Base-by-base conservation (phyloP, 139 green algal species). In the Asterochloris sp. region DNA sequence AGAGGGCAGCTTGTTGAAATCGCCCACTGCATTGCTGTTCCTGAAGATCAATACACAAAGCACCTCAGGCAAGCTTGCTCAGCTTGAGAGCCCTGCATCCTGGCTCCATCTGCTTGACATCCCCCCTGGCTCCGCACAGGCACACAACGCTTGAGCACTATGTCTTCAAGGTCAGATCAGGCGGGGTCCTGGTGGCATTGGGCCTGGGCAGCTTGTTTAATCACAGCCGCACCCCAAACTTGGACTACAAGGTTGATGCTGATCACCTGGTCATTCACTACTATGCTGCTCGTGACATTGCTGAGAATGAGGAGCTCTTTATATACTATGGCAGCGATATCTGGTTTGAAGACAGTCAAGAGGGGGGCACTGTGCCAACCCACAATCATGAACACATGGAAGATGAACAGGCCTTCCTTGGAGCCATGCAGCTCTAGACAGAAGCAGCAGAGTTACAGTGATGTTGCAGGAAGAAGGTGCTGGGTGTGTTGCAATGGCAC, bases 251-350 rank as follows among this genome's bases (percentile, higher is more conserved):
- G 16, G 61, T 87, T 28, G 76, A 83, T 63, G 0, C 54, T 13
- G 63, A 63, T 11, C 19, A 69, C 2, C 64, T 77, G 13, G 13
- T 83, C 21, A 79, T 89, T n/a, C 68, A 21, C 0, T 87, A 79
- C 69, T 82, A 79, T 74, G 86, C 86, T 16, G 74, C 76, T 13
- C 64, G 73, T 0, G 47, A 74, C 19, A 79, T 89, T 2, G 12
- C 66, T 26, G 69, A 61, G n/a, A 76, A 76, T 9, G 83, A 86
- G 64, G 86, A 89, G 73, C 80, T 89, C 14, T 86, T 77, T 0
- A 87, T 89, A 62, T 84, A 66, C 64, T 89, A 89, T 78, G 80
- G 83, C 15, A 17, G 38, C 19, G 68, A 81, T 15, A 10, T 87
- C 11, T 87, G 84, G 84, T 87, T 85, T 82, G 75, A 76, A 26